phyloP scores from a whole-genome alignment of 306 rosid species.

The Comarum palustre region DNA sequence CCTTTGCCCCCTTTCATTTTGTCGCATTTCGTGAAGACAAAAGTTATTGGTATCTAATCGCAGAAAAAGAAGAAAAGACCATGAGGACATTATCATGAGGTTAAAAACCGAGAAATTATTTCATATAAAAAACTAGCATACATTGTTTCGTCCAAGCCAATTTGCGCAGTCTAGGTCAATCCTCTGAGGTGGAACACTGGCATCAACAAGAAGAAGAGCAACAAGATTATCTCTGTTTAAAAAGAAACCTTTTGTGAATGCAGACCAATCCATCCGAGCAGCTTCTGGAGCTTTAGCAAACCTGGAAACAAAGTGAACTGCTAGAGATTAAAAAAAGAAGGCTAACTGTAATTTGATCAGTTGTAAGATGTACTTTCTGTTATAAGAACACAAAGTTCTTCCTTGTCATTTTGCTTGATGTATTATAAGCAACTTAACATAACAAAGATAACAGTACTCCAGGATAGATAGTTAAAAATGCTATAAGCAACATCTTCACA shows the following conservation, averaged over 20 bases:
- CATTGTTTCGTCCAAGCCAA: slow-evolving; percentile 91
- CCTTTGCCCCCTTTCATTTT: slow-evolving; percentile 73
- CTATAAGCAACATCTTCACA: not conserved
- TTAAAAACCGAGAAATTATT: not conserved
- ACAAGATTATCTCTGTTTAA: slow-evolving; percentile 67
- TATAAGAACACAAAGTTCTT: not conserved
- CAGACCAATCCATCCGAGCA: slow-evolving; percentile 80
- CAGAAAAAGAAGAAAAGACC: slow-evolving; percentile 16
- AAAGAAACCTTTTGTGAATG: slow-evolving; percentile 91
- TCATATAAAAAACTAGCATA: slow-evolving; percentile 27
- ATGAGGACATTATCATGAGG: slow-evolving; percentile 2
- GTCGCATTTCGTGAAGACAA: slow-evolving; percentile 90
- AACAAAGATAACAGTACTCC: not conserved
- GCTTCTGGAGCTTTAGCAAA: slow-evolving; percentile 82
- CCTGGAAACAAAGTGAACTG: slow-evolving; percentile 40
- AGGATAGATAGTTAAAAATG: not conserved
- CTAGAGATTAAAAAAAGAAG: not conserved
- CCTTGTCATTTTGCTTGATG: not conserved
- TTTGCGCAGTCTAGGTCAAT: slow-evolving; percentile 88
- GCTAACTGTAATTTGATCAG: not conserved
- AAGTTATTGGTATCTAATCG: slow-evolving; percentile 73
- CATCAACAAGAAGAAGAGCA: slow-evolving; percentile 73
- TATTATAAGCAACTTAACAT: not conserved
- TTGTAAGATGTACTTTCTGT: not conserved
- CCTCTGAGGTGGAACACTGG: slow-evolving; percentile 92